Evolutionary conservation across 805 yeast genomes (phyloP).

Genomic region (Candida tallmaniae): DNA sequence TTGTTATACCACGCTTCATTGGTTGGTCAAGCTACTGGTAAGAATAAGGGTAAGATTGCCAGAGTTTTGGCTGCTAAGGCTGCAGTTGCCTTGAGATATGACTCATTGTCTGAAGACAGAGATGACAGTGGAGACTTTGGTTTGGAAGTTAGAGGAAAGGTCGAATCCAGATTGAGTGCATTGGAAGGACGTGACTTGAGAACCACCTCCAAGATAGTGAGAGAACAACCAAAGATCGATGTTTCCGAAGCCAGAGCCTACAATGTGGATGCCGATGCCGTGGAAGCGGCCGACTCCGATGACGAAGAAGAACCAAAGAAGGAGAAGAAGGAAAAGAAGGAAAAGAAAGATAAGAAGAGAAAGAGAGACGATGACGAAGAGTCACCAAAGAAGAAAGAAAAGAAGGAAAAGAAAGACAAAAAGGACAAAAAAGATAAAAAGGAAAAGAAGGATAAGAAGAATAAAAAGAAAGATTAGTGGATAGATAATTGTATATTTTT

Average conservation of each 20-base stretch:
- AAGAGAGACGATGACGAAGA: slow-evolving; percentile 25
- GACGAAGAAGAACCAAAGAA: slow-evolving; percentile 19
- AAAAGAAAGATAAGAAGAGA: slow-evolving; percentile 21
- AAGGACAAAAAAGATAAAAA: slow-evolving; percentile 22
- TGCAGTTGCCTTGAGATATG: slow-evolving; percentile 93
- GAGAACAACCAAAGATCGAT: slow-evolving; percentile 82
- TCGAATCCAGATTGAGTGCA: slow-evolving; percentile 90
- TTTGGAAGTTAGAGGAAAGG: slow-evolving; percentile 83
- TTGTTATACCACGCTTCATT: slow-evolving; percentile 93
- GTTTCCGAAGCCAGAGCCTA: slow-evolving; percentile 81
- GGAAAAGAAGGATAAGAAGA: slow-evolving; percentile 4
- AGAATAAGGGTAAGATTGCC: slow-evolving; percentile 98
- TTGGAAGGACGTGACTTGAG: slow-evolving; percentile 96
- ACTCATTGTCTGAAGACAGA: slow-evolving; percentile 94
- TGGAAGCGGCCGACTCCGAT: slow-evolving; percentile 30
- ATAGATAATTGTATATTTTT: slow-evolving; percentile 1
- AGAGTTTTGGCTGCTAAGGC: slow-evolving; percentile 98
- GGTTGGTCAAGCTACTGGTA: slow-evolving; percentile 97
- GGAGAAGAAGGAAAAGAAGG: slow-evolving; percentile 25
- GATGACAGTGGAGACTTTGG: slow-evolving; percentile 95
- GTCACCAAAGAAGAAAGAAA: slow-evolving; percentile 16
- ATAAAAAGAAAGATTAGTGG: too few relatives aligned
- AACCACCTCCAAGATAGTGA: slow-evolving; percentile 78
- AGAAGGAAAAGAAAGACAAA: slow-evolving; percentile 25
- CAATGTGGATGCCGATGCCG: slow-evolving; percentile 92